These are phyloP conservation scores for Triadica sebifera DNA, from an alignment of 345 rosid species.

Conservation along the genomic window DNA sequence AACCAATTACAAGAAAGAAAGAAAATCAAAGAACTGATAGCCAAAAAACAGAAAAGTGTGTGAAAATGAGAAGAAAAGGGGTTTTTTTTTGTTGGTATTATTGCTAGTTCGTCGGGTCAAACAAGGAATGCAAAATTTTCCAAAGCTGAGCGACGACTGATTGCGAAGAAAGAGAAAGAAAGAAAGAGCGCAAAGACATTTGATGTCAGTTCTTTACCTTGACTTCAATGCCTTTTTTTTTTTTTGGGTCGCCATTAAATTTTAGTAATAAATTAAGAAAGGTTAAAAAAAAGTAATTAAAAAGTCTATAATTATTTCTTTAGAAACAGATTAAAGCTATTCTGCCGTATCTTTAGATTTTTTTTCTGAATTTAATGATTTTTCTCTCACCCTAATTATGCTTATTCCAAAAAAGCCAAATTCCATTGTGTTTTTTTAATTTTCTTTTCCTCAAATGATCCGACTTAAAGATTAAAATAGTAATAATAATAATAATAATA, in stretches of 20 bases:
- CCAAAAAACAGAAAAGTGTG: not conserved
- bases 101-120: conserved; percentile 21
- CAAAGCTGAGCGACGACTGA: conserved; percentile 23
- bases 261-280: not conserved
- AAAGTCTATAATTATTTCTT: too few species aligned
- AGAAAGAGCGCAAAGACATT: conserved; percentile 11
- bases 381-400: too few species aligned
- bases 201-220: conserved; percentile 3
- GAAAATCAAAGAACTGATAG: not conserved
- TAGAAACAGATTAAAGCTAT: too few species aligned
- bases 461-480: too few species aligned
- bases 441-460: too few species aligned
- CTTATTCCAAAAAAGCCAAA: too few species aligned
- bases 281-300: too few species aligned
- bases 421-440: too few species aligned
- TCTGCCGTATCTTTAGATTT: too few species aligned
- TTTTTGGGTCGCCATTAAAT: not conserved
- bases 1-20: not conserved
- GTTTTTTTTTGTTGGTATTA: not conserved
- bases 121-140: conserved; percentile 22
- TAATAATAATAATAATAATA: too few species aligned
- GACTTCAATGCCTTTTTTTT: not conserved
- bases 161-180: not conserved
- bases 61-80: conserved; percentile 3
- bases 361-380: too few species aligned